Evolutionary conservation across 2,329 filamentous ascomycete genomes (phyloP).

Genomic region (Colletotrichum lupini): DNA sequence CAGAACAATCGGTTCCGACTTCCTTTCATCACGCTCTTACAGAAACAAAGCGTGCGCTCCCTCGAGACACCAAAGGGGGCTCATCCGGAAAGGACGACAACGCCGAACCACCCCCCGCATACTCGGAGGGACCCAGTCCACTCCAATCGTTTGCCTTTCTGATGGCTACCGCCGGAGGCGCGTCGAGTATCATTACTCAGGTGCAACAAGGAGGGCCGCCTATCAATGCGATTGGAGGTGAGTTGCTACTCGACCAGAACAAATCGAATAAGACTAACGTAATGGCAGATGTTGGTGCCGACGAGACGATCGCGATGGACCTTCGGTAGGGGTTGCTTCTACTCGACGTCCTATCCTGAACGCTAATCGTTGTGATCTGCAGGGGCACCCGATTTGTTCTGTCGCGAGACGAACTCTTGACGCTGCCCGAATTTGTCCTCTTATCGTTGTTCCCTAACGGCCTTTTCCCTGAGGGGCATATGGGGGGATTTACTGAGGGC

Average conservation of each 20-base stretch:
- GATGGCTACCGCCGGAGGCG: constrained; percentile 97
- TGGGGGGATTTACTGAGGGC: constrained; percentile 91
- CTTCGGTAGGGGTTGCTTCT: constrained; percentile 73
- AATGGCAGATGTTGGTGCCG: constrained; percentile 77
- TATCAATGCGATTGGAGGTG: constrained; percentile 89
- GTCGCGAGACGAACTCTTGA: constrained; percentile 93
- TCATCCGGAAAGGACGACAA: constrained; percentile 82
- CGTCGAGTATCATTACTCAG: constrained; percentile 98
- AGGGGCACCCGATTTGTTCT: constrained; percentile 95
- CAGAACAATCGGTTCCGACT: constrained; percentile 47
- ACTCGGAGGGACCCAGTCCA: constrained; percentile 93
- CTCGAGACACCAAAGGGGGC: constrained; percentile 82
- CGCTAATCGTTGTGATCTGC: constrained; percentile 43
- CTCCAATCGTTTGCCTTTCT: constrained; percentile 93
- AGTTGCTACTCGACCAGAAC: constrained; percentile 39
- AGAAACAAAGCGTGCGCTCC: constrained; percentile 87
- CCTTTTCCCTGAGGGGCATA: constrained; percentile 95
- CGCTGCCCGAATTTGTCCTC: constrained; percentile 95
- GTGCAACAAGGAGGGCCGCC: constrained; percentile 94
- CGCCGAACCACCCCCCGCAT: constrained; percentile 93
- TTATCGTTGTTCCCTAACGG: constrained; percentile 98
- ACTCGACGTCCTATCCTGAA: neutral
- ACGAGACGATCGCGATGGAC: constrained; percentile 96
- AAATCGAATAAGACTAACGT: constrained; percentile 14
- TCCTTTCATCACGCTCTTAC: constrained; percentile 65